A percentile compares a stretch with the other conserved stretches of the same genome.
phyloP scores from a whole-genome alignment of 352 stramenopile genomes.

The Globisporangium echinulatum region DNA sequence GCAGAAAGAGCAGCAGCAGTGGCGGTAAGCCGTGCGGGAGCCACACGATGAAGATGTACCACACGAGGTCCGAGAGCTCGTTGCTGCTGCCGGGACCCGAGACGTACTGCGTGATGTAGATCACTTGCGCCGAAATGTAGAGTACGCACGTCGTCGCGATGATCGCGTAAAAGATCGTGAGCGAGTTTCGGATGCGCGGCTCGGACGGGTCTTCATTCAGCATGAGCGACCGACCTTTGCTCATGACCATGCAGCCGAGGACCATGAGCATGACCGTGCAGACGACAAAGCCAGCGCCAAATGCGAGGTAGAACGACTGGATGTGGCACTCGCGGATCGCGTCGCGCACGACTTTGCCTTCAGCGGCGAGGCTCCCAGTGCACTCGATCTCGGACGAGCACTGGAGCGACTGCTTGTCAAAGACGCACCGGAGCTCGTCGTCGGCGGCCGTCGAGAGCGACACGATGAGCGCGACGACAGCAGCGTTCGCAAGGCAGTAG shows the following conservation, averaged over 20 bases:
- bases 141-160: conserved; percentile 83
- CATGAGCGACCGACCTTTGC: conserved; percentile 75
- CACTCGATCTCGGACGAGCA: conserved; percentile 58
- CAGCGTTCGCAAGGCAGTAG: conserved; percentile 59
- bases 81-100: conserved; percentile 44
- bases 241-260: conserved; percentile 85
- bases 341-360: conserved; percentile 60
- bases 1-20: conserved; percentile 73
- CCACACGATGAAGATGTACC: conserved; percentile 88
- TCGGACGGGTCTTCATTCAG: conserved; percentile 82
- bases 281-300: conserved; percentile 73
- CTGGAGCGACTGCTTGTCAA: conserved; percentile 45
- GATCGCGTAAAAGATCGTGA: conserved; percentile 87
- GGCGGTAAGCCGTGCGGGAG: conserved; percentile 68
- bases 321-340: conserved; percentile 68
- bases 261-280: conserved; percentile 84
- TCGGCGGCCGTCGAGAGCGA: conserved; percentile 42
- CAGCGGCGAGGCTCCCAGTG: conserved; percentile 44
- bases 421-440: conserved; percentile 67
- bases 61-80: conserved; percentile 74
- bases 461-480: conserved; percentile 65
- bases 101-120: conserved; percentile 84
- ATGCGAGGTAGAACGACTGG: conserved; percentile 74
- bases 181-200: conserved; percentile 70
- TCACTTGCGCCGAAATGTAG: conserved; percentile 83